These are phyloP conservation scores for Tylopilus sp. DNA, from an alignment of 1,284 basidiomycete species.

Conservation along the genomic window DNA sequence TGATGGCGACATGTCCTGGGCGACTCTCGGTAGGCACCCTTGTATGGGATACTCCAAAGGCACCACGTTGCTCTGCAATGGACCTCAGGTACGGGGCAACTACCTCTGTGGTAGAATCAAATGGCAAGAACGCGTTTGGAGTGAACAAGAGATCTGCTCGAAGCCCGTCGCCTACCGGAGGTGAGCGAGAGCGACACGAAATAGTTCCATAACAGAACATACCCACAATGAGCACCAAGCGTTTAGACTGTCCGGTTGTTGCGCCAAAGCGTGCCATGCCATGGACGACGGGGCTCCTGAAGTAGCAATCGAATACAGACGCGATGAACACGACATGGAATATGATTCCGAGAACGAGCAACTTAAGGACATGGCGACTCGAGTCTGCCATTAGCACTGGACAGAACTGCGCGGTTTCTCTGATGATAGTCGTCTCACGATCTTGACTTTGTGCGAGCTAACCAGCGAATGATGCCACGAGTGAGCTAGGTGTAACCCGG, in stretches of 20 bases:
- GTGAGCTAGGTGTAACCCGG: too few species aligned
- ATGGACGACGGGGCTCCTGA: conserved; percentile 74
- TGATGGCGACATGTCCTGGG: conserved; percentile 87
- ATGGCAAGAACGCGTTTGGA: conserved; percentile 53
- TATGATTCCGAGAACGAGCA: conserved; percentile 64
- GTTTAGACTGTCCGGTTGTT: conserved; percentile 53
- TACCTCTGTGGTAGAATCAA: conserved; percentile 53
- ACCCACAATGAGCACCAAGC: conserved; percentile 82
- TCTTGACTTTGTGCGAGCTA: neutral
- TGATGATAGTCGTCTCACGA: neutral
- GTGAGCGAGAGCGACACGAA: neutral
- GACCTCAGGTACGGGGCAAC: conserved; percentile 76
- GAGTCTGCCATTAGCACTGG: conserved; percentile 21
- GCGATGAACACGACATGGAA: conserved; percentile 74
- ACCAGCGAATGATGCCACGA: neutral
- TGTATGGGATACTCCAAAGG: conserved; percentile 84
- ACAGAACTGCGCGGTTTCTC: neutral
- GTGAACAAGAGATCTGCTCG: conserved; percentile 80
- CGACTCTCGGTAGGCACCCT: conserved; percentile 86
- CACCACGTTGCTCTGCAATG: conserved; percentile 63
- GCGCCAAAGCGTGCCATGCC: conserved; percentile 61
- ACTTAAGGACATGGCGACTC: conserved; percentile 25
- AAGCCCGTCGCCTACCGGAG: conserved; percentile 66
- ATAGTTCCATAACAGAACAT: conserved; percentile 21
- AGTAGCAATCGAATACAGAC: conserved; percentile 88